These are phyloP conservation scores for Penicillium bovifimosum DNA, from an alignment of 495 filamentous ascomycete genomes.

Conservation along the genomic window DNA sequence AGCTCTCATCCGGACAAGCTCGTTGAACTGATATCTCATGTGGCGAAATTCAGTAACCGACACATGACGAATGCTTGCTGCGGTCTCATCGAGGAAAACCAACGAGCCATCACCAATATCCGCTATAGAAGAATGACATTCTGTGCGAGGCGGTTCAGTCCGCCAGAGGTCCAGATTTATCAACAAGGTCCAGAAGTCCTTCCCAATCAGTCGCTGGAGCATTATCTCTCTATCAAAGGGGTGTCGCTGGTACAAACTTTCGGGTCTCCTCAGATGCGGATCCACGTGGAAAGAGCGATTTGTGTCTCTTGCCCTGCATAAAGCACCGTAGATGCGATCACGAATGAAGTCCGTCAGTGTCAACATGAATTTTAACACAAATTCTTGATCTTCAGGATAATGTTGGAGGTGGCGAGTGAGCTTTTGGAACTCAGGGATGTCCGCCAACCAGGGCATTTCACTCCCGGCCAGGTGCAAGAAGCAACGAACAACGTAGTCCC, in stretches of 20 bases:
- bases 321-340: slow-evolving; percentile 16
- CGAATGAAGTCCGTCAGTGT: slow-evolving; percentile 30
- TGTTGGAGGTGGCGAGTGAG: slow-evolving; percentile 9
- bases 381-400: slow-evolving; percentile 1
- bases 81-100: slow-evolving; percentile 10
- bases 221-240: not conserved
- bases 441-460: slow-evolving; percentile 41
- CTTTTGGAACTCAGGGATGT: slow-evolving; percentile 24
- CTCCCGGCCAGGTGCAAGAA: slow-evolving; percentile 32
- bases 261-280: not conserved
- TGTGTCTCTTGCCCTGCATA: slow-evolving; percentile 6
- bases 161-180: not conserved
- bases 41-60: not conserved
- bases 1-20: not conserved
- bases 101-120: slow-evolving; percentile 10
- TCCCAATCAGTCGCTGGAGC: slow-evolving; percentile 32
- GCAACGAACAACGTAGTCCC: slow-evolving; percentile 27
- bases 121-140: slow-evolving; percentile 5
- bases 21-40: slow-evolving; percentile 1
- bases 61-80: slow-evolving; percentile 5
- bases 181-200: slow-evolving; percentile 30
- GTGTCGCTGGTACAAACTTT: slow-evolving; percentile 1
- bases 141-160: not conserved
- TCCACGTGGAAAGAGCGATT: slow-evolving; percentile 5
- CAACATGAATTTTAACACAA: slow-evolving; percentile 13